Base-by-base conservation (phyloP, 768 basidiomycete genomes). In the Trametes coccinea region DNA sequence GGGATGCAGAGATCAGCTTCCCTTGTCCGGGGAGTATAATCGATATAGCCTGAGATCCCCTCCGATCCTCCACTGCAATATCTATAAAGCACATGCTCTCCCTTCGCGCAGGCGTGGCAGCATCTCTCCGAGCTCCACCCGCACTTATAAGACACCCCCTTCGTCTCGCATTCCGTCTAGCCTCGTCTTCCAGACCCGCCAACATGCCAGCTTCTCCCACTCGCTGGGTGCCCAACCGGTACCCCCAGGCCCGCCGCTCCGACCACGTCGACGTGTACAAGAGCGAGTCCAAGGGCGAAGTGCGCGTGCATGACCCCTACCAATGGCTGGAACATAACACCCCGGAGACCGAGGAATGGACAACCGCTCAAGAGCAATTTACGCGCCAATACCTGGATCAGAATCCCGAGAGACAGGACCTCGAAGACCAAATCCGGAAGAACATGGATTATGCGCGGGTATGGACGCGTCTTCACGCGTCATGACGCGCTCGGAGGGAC, bases 221-320 rank as follows among this genome's bases (percentile, higher is more conserved):
- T 7, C 71, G 77, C 6, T 90, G 87, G 86, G 75, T 67, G 11
- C 78, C 85, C 17, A 79, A 83, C 65, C 70, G 69, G 30, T 93
- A 93, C 69, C 92, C 92, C 0, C 53, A 72, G 7, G 80, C 88
- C 30, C 84, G 83, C 56, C 83, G 89, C 53, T 84, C 82, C 6
- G 84, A 88, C 67, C 84, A 87, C 68, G 75, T 85, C 50, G 88
- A 91, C 71, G 71, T 80, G 37, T 93, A 90, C 76, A 81, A 86
- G 71, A 89, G 85, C 72, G 82, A 84, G 66, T 72, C 75, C 47
- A 73, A 78, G n/a, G 89, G 87, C 27, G 69, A 84, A 55, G 86
- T 92, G 43, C 75, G 74, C 41, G 85, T 93, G 0, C 73, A 78
- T 4, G 87, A 92, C 72, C 89, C 90, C 5, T 91, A 90, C 75